phyloP scores from a whole-genome alignment of 139 green algal genomes.

The Eudorina sp. region DNA sequence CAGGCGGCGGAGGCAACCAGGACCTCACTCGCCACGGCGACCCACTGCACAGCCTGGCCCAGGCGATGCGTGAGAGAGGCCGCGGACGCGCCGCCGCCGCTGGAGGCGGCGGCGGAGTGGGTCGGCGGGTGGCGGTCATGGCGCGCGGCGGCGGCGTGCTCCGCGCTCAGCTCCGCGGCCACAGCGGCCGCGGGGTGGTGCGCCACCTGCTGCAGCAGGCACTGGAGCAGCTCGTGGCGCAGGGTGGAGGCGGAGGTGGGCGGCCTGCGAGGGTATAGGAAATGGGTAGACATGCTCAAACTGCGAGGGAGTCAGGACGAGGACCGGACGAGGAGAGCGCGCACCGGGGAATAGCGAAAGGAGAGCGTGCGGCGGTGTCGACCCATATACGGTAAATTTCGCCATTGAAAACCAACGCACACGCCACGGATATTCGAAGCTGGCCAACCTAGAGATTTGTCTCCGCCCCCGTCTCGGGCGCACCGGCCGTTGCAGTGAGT shows the following conservation, averaged over 20 bases:
- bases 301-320: not conserved
- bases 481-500: no score
- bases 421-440: no score
- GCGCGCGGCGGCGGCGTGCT: slow-evolving; percentile 25
- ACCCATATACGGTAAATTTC: no score
- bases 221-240: slow-evolving; percentile 51
- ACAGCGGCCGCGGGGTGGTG: slow-evolving; percentile 31
- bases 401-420: no score
- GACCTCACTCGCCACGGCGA: slow-evolving; percentile 66
- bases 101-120: not conserved
- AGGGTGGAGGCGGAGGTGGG: slow-evolving; percentile 6
- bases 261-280: not conserved
- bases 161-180: slow-evolving; percentile 25
- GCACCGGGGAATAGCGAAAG: not conserved
- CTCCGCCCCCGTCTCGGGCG: no score
- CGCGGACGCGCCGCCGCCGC: not conserved
- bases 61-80: not conserved
- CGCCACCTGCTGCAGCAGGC: slow-evolving; percentile 47
- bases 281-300: no score
- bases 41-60: slow-evolving; percentile 55
- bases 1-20: slow-evolving; percentile 69
- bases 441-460: no score
- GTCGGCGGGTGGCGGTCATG: slow-evolving; percentile 41
- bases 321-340: not conserved
- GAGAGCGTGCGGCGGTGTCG: no score